Percentiles rank a stretch among this genome's conserved stretches.
These are phyloP conservation scores for Phtheirospermum japonicum DNA, from an alignment of 257 asterid genomes.

Conservation along the genomic window DNA sequence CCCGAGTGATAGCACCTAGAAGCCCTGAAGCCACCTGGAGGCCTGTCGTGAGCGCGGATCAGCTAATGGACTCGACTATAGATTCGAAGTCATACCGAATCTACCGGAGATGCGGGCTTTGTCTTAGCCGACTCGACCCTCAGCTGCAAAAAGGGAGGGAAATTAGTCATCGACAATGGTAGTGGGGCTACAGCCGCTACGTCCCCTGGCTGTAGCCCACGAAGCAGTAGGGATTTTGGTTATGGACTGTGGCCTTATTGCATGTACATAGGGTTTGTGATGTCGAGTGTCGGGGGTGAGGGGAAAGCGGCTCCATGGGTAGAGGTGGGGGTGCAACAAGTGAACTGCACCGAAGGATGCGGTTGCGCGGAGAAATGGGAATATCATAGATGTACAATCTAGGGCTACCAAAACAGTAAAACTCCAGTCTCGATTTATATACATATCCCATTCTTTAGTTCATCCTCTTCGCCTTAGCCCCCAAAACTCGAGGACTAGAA, in stretches of 20 bases:
- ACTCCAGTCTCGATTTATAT: not conserved
- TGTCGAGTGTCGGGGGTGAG: conserved; percentile 73
- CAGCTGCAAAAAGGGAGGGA: conserved; percentile 73
- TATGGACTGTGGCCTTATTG: conserved; percentile 87
- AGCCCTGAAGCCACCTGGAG: conserved; percentile 95
- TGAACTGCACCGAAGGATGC: conserved; percentile 91
- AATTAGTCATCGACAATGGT: conserved; percentile 55
- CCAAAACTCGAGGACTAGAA: conserved; percentile 3
- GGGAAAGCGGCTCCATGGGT: conserved; percentile 36
- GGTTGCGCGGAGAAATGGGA: conserved; percentile 46
- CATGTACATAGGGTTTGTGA: conserved; percentile 82
- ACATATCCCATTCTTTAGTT: not conserved
- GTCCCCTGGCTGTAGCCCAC: conserved; percentile 74
- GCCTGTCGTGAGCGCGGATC: conserved; percentile 96
- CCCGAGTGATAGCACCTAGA: conserved; percentile 81
- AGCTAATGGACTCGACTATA: conserved; percentile 55
- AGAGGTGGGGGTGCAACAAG: conserved; percentile 88
- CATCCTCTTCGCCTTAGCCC: conserved; percentile 28
- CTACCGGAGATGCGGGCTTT: conserved; percentile 48
- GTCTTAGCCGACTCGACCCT: conserved; percentile 67
- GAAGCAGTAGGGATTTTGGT: conserved; percentile 81
- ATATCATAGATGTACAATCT: conserved; percentile 36
- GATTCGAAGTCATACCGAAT: conserved; percentile 78
- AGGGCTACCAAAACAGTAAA: conserved; percentile 28
- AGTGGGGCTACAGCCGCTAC: conserved; percentile 30